Evolutionary conservation across 352 stramenopile species (phyloP).

Genomic region (Phytophthora pluvialis): DNA sequence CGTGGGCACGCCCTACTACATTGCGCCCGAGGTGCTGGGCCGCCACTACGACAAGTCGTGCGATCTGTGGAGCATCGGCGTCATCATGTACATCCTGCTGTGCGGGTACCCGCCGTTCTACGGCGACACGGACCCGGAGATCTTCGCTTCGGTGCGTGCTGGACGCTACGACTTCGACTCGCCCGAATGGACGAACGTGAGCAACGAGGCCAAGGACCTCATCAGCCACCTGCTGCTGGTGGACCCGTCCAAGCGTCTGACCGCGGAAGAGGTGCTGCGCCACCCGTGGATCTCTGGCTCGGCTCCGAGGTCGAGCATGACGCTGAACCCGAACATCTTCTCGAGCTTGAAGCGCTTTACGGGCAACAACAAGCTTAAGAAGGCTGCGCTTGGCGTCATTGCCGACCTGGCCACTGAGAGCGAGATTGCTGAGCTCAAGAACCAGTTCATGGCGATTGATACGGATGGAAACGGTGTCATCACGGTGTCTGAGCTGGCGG

Average conservation of each 20-base stretch:
- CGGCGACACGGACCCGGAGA: conserved; percentile 93
- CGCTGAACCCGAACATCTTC: conserved; percentile 87
- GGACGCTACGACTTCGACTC: conserved; percentile 89
- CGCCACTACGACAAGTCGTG: conserved; percentile 96
- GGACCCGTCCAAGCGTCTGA: conserved; percentile 92
- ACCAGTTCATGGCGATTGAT: conserved; percentile 89
- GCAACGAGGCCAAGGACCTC: conserved; percentile 93
- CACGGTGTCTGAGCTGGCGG: conserved; percentile 87
- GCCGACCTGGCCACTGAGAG: conserved; percentile 83
- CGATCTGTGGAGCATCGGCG: conserved; percentile 96
- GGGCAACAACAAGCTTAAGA: conserved; percentile 92
- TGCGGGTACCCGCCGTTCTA: conserved; percentile 97
- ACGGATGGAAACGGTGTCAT: conserved; percentile 90
- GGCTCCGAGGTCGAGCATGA: conserved; percentile 75
- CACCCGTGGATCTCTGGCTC: conserved; percentile 88
- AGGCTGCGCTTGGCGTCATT: conserved; percentile 87
- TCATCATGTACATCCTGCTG: conserved; percentile 97
- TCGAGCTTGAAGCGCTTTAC: conserved; percentile 88
- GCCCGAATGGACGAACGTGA: conserved; percentile 85
- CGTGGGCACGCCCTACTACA: conserved; percentile 97
- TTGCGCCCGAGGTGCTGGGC: conserved; percentile 94
- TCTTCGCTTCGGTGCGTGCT: conserved; percentile 84
- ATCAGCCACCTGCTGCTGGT: conserved; percentile 94
- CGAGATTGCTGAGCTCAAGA: conserved; percentile 88
- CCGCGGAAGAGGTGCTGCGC: conserved; percentile 86